Base-by-base conservation (phyloP, 805 yeast species). In the Ogataea dorogensis region DNA sequence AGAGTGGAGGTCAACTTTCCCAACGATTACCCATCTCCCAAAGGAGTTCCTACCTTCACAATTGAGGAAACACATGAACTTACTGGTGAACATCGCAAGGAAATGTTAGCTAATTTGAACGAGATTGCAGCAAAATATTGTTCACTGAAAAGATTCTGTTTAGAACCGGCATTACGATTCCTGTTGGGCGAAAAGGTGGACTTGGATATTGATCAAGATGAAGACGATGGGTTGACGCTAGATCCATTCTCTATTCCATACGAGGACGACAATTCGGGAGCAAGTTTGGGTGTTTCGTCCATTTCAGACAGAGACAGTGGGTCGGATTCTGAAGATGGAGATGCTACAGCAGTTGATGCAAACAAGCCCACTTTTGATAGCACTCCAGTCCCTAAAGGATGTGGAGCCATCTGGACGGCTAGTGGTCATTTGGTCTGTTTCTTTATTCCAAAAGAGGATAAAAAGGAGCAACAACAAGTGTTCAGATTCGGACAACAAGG, bases 351-450 rank as follows among this genome's bases (percentile, higher is more conserved):
- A 2, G 29, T 24, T 5, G 33, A 28, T 9, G 17, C 34, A 7
- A 35, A 50, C 14, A 53, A 51, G 19, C 63, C 66, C 1, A 51
- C 68, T 4, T 73, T 79, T 51, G 95, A 86, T 53, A 80, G 86
- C 25, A 86, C 95, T 0, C 97, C 97, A 0, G 72, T 89, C 10
- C 96, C 97, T 0, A 88, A 86, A 53, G 93, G 88, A 7, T 89
- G 96, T 64, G 96, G 96, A 7, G 96, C 95, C 0, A 67, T 77
- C 1, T 89, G 96, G 96, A 71, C 94, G 0, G 71, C 77, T 9
- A 72, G 76, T 3, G 96, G 96, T 0, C 77, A 77, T 40, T 64
- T 89, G 33, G 81, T 89, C 1, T 86, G 95, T 53, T 89, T 89
- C 51, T 87, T 86, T 60, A 73, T 81, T 7, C 79, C 82, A 0